A percentile compares a stretch with the other conserved stretches of the same genome.
phyloP scores from a whole-genome alignment of 2,329 filamentous ascomycete species.

The Exophiala xenobiotica region DNA sequence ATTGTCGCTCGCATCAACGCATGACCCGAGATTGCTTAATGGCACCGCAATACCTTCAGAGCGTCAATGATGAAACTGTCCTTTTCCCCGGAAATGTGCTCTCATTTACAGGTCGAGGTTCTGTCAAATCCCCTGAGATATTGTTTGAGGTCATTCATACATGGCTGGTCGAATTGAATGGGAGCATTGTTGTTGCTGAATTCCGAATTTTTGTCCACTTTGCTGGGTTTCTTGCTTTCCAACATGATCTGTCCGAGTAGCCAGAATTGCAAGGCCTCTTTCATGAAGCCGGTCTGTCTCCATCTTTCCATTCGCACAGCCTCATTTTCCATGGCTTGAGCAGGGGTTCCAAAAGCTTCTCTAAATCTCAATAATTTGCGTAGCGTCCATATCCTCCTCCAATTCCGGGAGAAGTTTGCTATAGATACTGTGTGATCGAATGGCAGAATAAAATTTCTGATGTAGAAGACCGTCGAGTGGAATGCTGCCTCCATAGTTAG shows the following conservation, averaged over 20 bases:
- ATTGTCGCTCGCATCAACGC: no score
- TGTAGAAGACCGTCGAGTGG: constrained; percentile 5
- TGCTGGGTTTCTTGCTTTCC: neutral
- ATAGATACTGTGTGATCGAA: neutral
- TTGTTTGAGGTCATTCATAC: constrained; percentile 1
- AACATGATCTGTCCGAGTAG: constrained; percentile 1
- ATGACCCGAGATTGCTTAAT: no score
- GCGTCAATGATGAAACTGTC: no score
- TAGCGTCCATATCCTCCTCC: neutral
- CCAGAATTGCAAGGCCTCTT: constrained; percentile 5
- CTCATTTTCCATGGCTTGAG: neutral
- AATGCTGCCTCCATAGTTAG: neutral
- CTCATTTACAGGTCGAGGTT: no score
- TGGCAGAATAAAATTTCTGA: neutral
- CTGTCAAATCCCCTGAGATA: no score
- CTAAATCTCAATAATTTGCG: neutral
- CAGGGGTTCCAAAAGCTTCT: constrained; percentile 4
- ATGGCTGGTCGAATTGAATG: constrained; percentile 4
- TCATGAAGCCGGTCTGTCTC: constrained; percentile 10
- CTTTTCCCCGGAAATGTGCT: no score
- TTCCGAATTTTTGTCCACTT: neutral
- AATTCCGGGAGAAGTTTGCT: constrained; percentile 1
- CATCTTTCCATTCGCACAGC: neutral
- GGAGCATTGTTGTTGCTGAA: neutral
- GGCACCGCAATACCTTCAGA: no score